Evolutionary conservation across 129 eudicot genomes (phyloP).

Genomic region (Apium graveolens): DNA sequence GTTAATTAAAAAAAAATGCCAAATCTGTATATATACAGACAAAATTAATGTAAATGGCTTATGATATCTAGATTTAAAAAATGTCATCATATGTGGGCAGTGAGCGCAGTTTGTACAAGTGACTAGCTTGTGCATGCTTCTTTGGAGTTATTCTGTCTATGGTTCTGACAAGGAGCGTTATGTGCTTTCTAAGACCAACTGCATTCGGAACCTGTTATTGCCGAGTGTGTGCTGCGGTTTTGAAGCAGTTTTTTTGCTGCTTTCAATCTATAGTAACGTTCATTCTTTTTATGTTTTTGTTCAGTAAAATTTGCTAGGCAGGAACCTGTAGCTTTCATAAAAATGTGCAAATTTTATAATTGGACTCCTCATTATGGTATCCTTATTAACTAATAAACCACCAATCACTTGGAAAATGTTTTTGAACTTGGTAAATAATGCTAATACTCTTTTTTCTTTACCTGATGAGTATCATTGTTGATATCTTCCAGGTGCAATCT

Average conservation of each 20-base stretch:
- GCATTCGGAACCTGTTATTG: background rate
- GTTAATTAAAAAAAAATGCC: background rate
- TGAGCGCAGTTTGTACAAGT: background rate
- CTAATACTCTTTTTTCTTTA: background rate
- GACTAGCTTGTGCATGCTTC: background rate
- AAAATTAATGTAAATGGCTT: background rate
- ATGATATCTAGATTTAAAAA: background rate
- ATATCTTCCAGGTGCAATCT: slow-evolving; percentile 32
- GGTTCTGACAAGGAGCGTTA: background rate
- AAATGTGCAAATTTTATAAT: background rate
- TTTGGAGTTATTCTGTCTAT: background rate
- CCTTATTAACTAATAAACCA: background rate
- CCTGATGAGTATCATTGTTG: slow-evolving; percentile 4
- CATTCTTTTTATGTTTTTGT: background rate
- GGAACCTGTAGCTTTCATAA: background rate
- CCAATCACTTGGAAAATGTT: background rate
- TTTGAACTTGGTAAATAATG: background rate
- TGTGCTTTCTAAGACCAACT: background rate
- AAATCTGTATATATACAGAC: background rate
- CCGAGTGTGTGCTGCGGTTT: background rate
- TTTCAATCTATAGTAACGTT: background rate
- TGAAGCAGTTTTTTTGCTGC: background rate
- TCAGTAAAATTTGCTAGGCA: background rate
- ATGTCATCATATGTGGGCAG: background rate
- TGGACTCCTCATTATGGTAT: background rate